These are phyloP conservation scores for Clarireedia sp. DNA, from an alignment of 2,329 filamentous ascomycete species.

Conservation along the genomic window DNA sequence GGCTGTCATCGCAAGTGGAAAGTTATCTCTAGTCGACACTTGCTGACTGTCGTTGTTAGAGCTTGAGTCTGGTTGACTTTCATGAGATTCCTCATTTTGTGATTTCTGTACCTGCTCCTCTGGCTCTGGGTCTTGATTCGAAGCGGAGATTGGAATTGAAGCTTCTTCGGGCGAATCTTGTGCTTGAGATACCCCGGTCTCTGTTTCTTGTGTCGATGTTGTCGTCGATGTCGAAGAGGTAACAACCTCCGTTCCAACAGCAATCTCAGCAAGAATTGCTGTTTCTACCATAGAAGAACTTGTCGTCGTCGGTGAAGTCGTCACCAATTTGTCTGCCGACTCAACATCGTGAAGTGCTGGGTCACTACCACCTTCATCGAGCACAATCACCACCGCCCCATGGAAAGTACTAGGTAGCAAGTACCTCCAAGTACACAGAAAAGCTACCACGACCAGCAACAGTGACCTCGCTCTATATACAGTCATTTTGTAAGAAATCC, in stretches of 20 bases:
- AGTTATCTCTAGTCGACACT: constrained; percentile 16
- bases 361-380: neutral
- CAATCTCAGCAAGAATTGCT: neutral
- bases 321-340: neutral
- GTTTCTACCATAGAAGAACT: neutral
- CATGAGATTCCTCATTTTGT: neutral
- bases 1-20: constrained; percentile 18
- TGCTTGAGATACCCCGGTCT: neutral
- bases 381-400: neutral
- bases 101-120: neutral
- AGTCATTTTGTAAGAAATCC: too few species aligned
- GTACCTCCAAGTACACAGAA: too few species aligned
- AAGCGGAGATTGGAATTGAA: neutral
- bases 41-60: too few species aligned
- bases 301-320: neutral
- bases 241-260: neutral
- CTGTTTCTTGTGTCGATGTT: neutral
- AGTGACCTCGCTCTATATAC: too few species aligned
- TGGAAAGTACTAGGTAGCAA: too few species aligned
- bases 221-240: neutral
- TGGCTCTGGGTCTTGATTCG: neutral
- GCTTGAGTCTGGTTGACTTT: neutral
- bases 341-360: neutral
- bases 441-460: too few species aligned
- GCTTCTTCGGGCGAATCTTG: neutral